phyloP scores from a whole-genome alignment of 2,329 filamentous ascomycete genomes.

The Pyricularia sp. region DNA sequence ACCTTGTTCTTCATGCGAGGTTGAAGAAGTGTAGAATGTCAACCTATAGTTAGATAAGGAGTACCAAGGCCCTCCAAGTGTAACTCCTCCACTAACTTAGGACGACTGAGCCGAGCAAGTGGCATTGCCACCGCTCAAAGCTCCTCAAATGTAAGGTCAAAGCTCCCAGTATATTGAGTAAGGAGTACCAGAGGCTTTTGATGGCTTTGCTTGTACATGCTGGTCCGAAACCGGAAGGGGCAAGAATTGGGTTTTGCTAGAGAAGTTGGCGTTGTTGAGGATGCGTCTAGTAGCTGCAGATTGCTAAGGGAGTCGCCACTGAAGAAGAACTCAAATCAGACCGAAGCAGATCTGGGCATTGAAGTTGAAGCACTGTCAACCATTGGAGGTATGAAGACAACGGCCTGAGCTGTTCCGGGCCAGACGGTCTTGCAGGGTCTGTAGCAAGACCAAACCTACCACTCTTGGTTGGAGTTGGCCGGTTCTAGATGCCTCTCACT shows the following conservation, averaged over 20 bases:
- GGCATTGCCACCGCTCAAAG: neutral
- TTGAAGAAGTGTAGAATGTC: neutral
- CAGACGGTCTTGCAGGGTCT: neutral
- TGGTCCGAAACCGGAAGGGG: neutral
- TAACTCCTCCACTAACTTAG: neutral
- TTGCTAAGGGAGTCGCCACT: neutral
- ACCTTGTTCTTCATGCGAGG: neutral
- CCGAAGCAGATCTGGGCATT: neutral
- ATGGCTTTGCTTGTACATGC: neutral
- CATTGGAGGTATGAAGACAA: neutral
- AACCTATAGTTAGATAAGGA: neutral
- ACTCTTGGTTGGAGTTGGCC: neutral
- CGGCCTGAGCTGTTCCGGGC: neutral
- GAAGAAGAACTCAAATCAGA: neutral
- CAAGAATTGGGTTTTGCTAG: neutral
- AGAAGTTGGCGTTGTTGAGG: neutral
- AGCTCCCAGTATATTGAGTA: neutral
- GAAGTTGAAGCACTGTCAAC: neutral
- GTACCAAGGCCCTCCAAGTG: neutral
- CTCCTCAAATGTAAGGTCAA: neutral
- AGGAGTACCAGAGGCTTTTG: neutral
- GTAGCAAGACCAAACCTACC: neutral
- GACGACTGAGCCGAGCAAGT: neutral
- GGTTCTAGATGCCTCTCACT: neutral
- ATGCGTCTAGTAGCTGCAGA: neutral